A percentile compares a stretch with the other conserved stretches of the same genome.
Evolutionary conservation across 495 filamentous ascomycete species (phyloP).

Genomic region (Penicillium roqueforti): DNA sequence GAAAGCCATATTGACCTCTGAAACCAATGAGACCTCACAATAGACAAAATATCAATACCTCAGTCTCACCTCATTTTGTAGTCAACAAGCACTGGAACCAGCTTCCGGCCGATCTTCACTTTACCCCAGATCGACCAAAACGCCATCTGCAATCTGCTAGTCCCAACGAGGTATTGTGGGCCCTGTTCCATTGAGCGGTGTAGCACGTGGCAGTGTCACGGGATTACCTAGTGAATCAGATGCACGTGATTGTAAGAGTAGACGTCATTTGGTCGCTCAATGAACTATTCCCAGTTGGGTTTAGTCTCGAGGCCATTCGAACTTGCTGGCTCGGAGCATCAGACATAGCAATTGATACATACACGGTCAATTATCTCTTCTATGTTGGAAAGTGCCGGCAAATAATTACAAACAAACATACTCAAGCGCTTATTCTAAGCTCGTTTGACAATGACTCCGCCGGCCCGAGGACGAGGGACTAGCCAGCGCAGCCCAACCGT

Average conservation of each 20-base stretch:
- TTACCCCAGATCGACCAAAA: constrained; percentile 23
- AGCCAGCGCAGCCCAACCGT: constrained; percentile 54
- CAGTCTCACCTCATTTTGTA: not conserved
- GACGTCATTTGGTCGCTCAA: constrained; percentile 10
- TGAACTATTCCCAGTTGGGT: constrained; percentile 2
- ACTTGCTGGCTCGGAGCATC: constrained; percentile 12
- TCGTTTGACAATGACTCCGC: constrained; percentile 29
- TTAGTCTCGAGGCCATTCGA: constrained; percentile 2
- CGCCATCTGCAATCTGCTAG: not conserved
- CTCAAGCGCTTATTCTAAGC: not conserved
- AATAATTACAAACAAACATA: not conserved
- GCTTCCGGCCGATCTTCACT: constrained; percentile 6
- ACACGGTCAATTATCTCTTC: not conserved
- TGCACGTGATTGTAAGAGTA: not conserved
- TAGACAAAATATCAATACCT: not conserved
- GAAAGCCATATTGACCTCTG: not conserved
- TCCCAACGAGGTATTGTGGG: not conserved
- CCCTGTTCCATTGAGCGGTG: constrained; percentile 1
- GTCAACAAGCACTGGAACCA: not conserved
- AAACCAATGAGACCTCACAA: not conserved
- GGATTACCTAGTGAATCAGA: constrained; percentile 6
- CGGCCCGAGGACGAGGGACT: constrained; percentile 35
- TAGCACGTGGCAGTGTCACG: constrained; percentile 19
- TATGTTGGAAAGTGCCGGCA: too few species aligned
- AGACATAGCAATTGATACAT: not conserved